Evolutionary conservation across 306 rosid genomes (phyloP).

Genomic region (Malus orientalis): DNA sequence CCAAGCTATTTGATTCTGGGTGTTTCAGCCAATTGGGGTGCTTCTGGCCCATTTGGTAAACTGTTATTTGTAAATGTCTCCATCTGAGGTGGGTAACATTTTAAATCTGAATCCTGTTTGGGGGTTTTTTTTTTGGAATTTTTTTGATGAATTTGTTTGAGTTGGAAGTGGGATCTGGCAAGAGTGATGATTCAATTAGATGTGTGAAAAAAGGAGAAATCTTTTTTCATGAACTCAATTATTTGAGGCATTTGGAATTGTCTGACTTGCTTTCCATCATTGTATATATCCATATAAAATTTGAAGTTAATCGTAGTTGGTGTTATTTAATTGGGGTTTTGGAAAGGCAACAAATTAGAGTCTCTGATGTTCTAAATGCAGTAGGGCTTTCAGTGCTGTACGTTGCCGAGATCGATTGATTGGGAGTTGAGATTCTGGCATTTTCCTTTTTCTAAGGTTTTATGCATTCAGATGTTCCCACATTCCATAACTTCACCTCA

Average conservation of each 20-base stretch:
- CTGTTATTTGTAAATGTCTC: constrained; percentile 23
- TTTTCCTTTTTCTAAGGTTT: constrained; percentile 16
- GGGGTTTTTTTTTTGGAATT: too few species aligned
- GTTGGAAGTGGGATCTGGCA: background rate
- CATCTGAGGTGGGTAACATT: constrained; percentile 45
- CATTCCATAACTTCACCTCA: constrained; percentile 1
- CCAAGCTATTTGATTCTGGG: background rate
- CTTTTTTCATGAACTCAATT: constrained; percentile 41
- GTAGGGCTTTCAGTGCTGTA: constrained; percentile 8
- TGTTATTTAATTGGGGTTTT: too few species aligned
- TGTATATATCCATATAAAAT: too few species aligned
- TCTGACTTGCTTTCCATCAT: constrained; percentile 31
- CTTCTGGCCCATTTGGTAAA: constrained; percentile 21
- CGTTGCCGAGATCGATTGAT: background rate
- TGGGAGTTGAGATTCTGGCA: constrained; percentile 7
- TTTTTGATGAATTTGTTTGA: too few species aligned
- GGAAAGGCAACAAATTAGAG: constrained; percentile 7
- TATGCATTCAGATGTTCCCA: constrained; percentile 65
- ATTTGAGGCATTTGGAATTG: constrained; percentile 46
- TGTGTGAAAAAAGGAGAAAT: constrained; percentile 38
- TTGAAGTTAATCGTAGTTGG: too few species aligned
- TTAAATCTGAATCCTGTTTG: background rate
- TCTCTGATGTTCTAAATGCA: background rate
- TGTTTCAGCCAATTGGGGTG: constrained; percentile 18
- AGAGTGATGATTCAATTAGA: constrained; percentile 65